Evolutionary conservation across 179 eudicot species (phyloP).

Genomic region (Gypsophila paniculata): DNA sequence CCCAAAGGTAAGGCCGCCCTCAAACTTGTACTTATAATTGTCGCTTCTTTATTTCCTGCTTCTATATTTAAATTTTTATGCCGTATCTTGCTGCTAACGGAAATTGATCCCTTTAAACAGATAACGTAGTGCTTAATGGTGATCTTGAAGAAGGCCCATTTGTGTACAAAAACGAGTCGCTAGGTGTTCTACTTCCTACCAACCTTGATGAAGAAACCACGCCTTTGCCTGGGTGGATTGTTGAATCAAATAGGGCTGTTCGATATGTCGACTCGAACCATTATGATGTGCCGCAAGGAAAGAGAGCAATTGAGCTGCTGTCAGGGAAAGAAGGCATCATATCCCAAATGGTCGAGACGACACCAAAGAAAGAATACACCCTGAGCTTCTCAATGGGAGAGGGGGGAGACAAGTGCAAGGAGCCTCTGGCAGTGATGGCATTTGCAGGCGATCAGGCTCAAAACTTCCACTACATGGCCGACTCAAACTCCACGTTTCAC

Average conservation of each 20-base stretch:
- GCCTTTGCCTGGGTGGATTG: conserved; percentile 91
- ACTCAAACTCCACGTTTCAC: conserved; percentile 55
- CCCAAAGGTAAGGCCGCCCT: conserved; percentile 46
- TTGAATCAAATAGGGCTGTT: conserved; percentile 88
- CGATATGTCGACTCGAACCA: conserved; percentile 84
- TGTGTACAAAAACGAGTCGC: conserved; percentile 79
- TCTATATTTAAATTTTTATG: not conserved
- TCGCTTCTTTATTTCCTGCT: not conserved
- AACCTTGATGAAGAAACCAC: conserved; percentile 78
- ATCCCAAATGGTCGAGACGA: conserved; percentile 84
- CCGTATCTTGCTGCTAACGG: not conserved
- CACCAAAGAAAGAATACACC: conserved; percentile 66
- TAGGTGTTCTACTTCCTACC: conserved; percentile 86
- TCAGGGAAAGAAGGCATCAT: conserved; percentile 97
- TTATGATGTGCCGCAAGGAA: conserved; percentile 64
- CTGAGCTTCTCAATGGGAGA: conserved; percentile 68
- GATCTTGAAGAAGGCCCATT: conserved; percentile 97
- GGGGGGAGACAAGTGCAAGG: conserved; percentile 71
- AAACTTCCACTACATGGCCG: conserved; percentile 64
- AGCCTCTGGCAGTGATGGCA: conserved; percentile 88
- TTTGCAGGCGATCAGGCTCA: conserved; percentile 95
- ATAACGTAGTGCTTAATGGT: conserved; percentile 76
- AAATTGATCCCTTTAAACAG: conserved; percentile 29
- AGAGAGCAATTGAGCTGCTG: conserved; percentile 76
- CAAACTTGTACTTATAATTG: not conserved